A percentile compares a stretch with the other conserved stretches of the same genome.
These are phyloP conservation scores for Candida glaebosa DNA, from an alignment of 805 yeast species.

Conservation along the genomic window DNA sequence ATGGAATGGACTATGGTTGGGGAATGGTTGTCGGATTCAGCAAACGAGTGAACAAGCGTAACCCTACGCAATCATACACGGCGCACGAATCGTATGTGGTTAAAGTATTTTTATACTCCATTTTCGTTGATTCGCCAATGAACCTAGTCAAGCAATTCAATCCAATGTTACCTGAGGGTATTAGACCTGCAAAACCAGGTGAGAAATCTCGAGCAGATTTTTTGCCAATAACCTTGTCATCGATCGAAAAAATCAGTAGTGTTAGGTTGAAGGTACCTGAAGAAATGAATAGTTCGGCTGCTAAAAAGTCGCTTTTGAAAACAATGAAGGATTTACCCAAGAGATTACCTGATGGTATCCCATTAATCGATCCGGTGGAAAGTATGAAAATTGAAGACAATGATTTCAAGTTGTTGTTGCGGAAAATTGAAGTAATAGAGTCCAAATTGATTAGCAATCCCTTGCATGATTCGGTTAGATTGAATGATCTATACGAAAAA, in stretches of 20 bases:
- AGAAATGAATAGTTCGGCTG: conserved; percentile 53
- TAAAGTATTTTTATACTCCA: conserved; percentile 73
- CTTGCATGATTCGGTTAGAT: conserved; percentile 55
- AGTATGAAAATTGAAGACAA: conserved; percentile 90
- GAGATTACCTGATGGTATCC: conserved; percentile 87
- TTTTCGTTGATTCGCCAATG: conserved; percentile 81
- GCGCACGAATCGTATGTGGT: conserved; percentile 92
- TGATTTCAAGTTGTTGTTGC: conserved; percentile 65
- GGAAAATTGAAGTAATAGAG: conserved; percentile 81
- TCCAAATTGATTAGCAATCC: conserved; percentile 70
- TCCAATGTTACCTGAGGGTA: conserved; percentile 82
- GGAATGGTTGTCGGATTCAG: conserved; percentile 78
- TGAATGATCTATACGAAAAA: conserved; percentile 59
- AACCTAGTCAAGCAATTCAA: conserved; percentile 73
- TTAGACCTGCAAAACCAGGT: conserved; percentile 74
- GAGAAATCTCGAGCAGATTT: conserved; percentile 73
- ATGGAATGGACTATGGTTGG: conserved; percentile 85
- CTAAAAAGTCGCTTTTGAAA: conserved; percentile 61
- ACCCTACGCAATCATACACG: conserved; percentile 52
- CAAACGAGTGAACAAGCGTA: conserved; percentile 65
- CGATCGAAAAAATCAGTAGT: conserved; percentile 73
- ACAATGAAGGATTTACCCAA: conserved; percentile 76
- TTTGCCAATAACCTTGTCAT: conserved; percentile 79
- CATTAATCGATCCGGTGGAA: conserved; percentile 84
- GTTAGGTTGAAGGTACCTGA: conserved; percentile 81